Evolutionary conservation across 2,329 filamentous ascomycete species (phyloP).

Genomic region (Xenoacremonium recifei): DNA sequence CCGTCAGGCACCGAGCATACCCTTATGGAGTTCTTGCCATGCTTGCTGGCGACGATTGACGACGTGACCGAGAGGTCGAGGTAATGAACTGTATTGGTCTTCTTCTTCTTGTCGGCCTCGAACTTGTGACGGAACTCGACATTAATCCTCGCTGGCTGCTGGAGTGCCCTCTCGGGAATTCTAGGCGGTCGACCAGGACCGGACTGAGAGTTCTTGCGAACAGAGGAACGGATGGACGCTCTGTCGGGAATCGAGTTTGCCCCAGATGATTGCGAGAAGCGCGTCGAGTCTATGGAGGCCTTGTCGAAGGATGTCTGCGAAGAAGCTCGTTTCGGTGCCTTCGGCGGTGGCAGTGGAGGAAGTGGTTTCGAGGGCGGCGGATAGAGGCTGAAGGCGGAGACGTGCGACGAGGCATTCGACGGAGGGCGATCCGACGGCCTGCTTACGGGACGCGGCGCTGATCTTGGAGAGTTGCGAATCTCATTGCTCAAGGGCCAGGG

Average conservation of each 20-base stretch:
- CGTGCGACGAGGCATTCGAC: constrained; percentile 1
- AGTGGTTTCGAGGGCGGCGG: constrained; percentile 18
- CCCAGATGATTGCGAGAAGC: constrained; percentile 12
- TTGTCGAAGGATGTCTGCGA: constrained; percentile 10
- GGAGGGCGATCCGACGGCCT: neutral
- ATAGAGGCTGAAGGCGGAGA: constrained; percentile 9
- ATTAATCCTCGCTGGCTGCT: too few species aligned
- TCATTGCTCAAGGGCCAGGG: neutral
- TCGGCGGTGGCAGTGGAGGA: constrained; percentile 11
- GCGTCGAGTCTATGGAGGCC: constrained; percentile 12
- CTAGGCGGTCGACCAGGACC: too few species aligned
- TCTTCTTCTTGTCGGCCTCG: constrained; percentile 28
- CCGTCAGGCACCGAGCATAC: constrained; percentile 85
- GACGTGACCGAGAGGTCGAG: constrained; percentile 35
- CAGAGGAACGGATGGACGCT: constrained; percentile 4
- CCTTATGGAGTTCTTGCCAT: constrained; percentile 73
- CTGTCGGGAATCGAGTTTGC: constrained; percentile 7
- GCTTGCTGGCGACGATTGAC: constrained; percentile 34
- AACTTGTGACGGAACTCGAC: constrained; percentile 21
- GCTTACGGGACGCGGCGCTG: too few species aligned
- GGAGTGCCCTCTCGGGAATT: too few species aligned
- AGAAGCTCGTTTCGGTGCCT: constrained; percentile 4
- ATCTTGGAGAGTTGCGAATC: neutral
- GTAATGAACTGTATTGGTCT: constrained; percentile 32
- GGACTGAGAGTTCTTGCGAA: constrained; percentile 5